Percentiles rank a stretch among this genome's conserved stretches.
Evolutionary conservation across 805 yeast species (phyloP).

Genomic region (Candida fluviatilis): DNA sequence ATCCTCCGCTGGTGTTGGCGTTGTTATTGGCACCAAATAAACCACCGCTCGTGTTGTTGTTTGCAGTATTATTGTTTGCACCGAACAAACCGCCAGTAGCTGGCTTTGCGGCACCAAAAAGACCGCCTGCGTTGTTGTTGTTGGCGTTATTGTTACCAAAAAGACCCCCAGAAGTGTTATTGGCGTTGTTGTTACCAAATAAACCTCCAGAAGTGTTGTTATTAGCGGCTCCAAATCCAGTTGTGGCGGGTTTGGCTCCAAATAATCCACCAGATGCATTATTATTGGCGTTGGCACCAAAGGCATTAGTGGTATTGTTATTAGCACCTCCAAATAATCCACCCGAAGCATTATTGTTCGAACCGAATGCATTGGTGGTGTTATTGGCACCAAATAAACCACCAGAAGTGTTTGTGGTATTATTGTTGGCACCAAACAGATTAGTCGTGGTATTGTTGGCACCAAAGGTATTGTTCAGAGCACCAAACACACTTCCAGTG

Average conservation of each 20-base stretch:
- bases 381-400: slow-evolving; percentile 30
- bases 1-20: slow-evolving; percentile 20
- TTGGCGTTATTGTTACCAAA: slow-evolving; percentile 13
- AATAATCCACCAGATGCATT: slow-evolving; percentile 9
- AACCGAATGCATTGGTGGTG: slow-evolving; percentile 18
- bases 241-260: slow-evolving; percentile 11
- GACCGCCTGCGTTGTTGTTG: slow-evolving; percentile 8
- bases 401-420: slow-evolving; percentile 12
- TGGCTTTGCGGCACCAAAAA: slow-evolving; percentile 9
- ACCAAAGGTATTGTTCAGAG: slow-evolving; percentile 7
- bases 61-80: slow-evolving; percentile 6
- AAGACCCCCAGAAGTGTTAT: slow-evolving; percentile 19
- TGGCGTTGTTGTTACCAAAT: slow-evolving; percentile 14
- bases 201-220: slow-evolving; percentile 20
- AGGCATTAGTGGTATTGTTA: slow-evolving; percentile 13
- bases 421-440: slow-evolving; percentile 23
- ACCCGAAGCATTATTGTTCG: slow-evolving; percentile 19
- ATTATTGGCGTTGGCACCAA: slow-evolving; percentile 12
- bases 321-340: slow-evolving; percentile 25
- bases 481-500: slow-evolving; percentile 20
- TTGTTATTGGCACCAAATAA: slow-evolving; percentile 19
- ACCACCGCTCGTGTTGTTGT: slow-evolving; percentile 14
- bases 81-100: slow-evolving; percentile 25
- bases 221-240: slow-evolving; percentile 16
- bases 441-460: slow-evolving; percentile 4